Evolutionary conservation across 1,284 basidiomycete genomes (phyloP), one percentile per base, ranked within the genome.

Genomic region (Pterula multifida): DNA sequence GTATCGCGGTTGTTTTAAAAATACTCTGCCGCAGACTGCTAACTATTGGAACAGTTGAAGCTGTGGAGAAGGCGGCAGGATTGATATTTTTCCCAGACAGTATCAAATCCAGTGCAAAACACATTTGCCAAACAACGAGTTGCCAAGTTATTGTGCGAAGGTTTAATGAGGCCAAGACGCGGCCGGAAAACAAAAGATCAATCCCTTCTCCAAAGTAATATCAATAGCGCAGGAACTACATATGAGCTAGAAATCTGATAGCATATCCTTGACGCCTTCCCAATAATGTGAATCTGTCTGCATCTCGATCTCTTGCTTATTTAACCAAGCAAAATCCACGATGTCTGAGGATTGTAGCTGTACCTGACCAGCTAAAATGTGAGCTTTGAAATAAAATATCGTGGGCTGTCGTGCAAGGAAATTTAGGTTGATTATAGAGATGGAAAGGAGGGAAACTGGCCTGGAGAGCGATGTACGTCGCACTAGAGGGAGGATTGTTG

Each of bases 21-120:
- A 51, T 45, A 47, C 26, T 22, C 48, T n/a, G n/a, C n/a, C n/a
- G n/a, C n/a, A n/a, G n/a, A n/a, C n/a, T 52, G 49, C 22, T 51
- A 17, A 32, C 48, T 3, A 36, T 48, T 26, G 49, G 11, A 48
- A 6, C 57, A 88, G 88, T 96, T 50, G 93, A 96, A 53, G 75
- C 82, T 0, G 92, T 99, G 36, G 96, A 98, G 68, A 80, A 82
- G 23, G 89, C 91, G 3, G 86, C 95, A 0, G 95, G 95, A 0
- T 73, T 98, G 48, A 84, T 78, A 1, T 70, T 98, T 28, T 93
- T 98, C 70, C 90, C 93, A 1, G 82, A 89, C 42, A 76, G 78
- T 25, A 68, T 98, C 60, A 97, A 95, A 65, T 56, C 65, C 21
- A 68, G 71, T n/a, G 83, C 90, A 9, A 91, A 84, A 61, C 85